Evolutionary conservation across 371 early-diverging fungal species (phyloP).

Genomic region (Nematocida sp.): DNA sequence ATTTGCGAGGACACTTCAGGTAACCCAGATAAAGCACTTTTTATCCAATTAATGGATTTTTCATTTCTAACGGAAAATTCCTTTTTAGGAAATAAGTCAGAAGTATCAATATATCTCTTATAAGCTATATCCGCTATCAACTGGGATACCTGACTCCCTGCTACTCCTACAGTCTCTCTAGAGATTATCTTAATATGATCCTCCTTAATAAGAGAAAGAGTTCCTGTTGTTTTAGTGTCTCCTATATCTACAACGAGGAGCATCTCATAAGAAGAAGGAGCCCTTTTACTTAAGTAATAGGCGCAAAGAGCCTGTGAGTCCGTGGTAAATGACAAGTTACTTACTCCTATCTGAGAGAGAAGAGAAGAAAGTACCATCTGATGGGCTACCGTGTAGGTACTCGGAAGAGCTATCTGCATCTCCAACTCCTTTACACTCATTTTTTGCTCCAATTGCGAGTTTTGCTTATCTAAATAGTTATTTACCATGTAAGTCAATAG

Average conservation of each 20-base stretch:
- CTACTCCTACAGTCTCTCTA: conserved; percentile 3
- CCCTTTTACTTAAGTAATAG: conserved; percentile 42
- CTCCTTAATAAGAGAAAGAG: background rate
- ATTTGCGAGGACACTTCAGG: conserved; percentile 30
- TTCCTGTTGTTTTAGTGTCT: conserved; percentile 10
- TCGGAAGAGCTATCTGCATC: conserved; percentile 32
- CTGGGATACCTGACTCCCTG: conserved; percentile 11
- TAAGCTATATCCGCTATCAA: conserved; percentile 9
- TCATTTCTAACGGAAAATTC: conserved; percentile 34
- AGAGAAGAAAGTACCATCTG: conserved; percentile 12
- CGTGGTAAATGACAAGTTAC: background rate
- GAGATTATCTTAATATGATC: background rate
- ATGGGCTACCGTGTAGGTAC: conserved; percentile 31
- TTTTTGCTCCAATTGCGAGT: too few species aligned
- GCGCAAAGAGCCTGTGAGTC: conserved; percentile 44
- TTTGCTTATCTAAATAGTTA: background rate
- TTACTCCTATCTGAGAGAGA: background rate
- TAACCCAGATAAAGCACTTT: conserved; percentile 37
- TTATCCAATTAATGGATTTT: conserved; percentile 43
- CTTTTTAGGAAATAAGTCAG: conserved; percentile 14
- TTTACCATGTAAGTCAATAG: conserved; percentile 12
- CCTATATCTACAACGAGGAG: conserved; percentile 33
- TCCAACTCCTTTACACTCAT: conserved; percentile 14
- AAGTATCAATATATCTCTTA: background rate
- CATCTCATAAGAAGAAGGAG: background rate